Conservation (phyloP, 345 rosid species). For the Eucalyptus lansdowneana region DNA sequence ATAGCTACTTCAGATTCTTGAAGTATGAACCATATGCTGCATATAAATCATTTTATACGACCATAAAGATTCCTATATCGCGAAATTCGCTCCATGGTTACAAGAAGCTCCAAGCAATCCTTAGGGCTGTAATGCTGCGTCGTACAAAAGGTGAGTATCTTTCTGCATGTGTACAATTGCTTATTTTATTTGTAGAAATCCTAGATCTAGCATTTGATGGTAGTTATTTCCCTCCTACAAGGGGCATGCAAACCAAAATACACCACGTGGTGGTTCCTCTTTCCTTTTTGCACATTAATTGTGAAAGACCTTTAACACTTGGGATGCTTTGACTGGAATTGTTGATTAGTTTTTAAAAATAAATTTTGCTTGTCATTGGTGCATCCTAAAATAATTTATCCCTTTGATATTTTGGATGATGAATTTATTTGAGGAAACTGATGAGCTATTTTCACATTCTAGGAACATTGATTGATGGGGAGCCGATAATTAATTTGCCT, state of each 20-base stretch:
- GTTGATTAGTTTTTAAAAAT: background rate
- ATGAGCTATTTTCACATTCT: conserved; percentile 2
- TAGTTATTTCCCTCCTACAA: background rate
- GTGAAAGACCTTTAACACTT: background rate
- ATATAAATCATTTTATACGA: conserved; percentile 49
- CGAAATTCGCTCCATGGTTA: conserved; percentile 66
- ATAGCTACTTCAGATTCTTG: conserved; percentile 94
- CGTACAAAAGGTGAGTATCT: conserved; percentile 78
- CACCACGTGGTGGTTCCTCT: background rate
- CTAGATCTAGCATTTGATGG: background rate
- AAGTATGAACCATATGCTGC: conserved; percentile 72
- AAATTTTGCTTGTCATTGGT: background rate
- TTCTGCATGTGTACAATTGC: background rate
- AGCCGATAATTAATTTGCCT: conserved; percentile 81
- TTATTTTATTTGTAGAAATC: background rate
- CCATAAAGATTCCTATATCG: conserved; percentile 63
- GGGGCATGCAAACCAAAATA: background rate
- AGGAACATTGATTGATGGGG: conserved; percentile 80
- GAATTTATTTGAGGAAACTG: background rate
- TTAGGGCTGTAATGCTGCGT: conserved; percentile 89
- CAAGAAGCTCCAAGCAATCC: conserved; percentile 86
- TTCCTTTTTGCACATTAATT: background rate
- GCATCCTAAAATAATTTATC: background rate
- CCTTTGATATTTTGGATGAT: background rate
- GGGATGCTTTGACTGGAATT: background rate